phyloP scores from a whole-genome alignment of 495 filamentous ascomycete genomes.

The Diplogelasinospora grovesii region DNA sequence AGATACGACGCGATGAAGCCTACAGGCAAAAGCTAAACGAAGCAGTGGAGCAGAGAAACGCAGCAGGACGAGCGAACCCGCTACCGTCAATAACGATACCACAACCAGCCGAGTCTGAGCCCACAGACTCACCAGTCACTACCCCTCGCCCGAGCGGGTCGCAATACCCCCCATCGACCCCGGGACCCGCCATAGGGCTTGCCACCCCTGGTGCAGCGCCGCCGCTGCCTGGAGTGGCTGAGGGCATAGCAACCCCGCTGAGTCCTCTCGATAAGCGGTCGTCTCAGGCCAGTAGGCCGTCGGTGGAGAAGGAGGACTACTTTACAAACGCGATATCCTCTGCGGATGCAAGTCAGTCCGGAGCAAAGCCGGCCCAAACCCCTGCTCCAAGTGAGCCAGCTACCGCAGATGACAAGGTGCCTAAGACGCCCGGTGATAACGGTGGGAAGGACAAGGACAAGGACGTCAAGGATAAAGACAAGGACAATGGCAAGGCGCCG shows the following conservation, averaged over 20 bases:
- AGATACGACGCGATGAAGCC: conserved; percentile 70
- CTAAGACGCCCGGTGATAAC: conserved; percentile 17
- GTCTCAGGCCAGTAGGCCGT: conserved; percentile 29
- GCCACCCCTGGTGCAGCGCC: conserved; percentile 66
- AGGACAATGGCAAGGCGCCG: conserved; percentile 61
- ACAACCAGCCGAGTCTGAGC: conserved; percentile 45
- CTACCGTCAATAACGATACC: conserved; percentile 67
- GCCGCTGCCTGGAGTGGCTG: conserved; percentile 31
- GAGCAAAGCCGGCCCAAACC: conserved; percentile 25
- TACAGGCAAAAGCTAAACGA: conserved; percentile 62
- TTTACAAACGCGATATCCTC: conserved; percentile 39
- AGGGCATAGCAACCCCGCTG: conserved; percentile 27
- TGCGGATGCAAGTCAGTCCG: conserved; percentile 20
- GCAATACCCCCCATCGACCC: conserved; percentile 53
- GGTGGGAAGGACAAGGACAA: conserved; percentile 34
- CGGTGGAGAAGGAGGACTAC: conserved; percentile 39
- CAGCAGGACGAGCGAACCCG: conserved; percentile 46
- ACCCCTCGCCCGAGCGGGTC: conserved; percentile 62
- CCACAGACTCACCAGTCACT: conserved; percentile 31
- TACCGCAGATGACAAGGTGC: conserved; percentile 24
- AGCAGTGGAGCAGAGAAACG: conserved; percentile 49
- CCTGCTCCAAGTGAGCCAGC: conserved; percentile 14
- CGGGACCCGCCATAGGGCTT: conserved; percentile 68
- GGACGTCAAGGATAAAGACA: conserved; percentile 61
- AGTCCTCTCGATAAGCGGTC: conserved; percentile 34